phyloP scores from a whole-genome alignment of 495 filamentous ascomycete genomes.

The Niebla homalea region DNA sequence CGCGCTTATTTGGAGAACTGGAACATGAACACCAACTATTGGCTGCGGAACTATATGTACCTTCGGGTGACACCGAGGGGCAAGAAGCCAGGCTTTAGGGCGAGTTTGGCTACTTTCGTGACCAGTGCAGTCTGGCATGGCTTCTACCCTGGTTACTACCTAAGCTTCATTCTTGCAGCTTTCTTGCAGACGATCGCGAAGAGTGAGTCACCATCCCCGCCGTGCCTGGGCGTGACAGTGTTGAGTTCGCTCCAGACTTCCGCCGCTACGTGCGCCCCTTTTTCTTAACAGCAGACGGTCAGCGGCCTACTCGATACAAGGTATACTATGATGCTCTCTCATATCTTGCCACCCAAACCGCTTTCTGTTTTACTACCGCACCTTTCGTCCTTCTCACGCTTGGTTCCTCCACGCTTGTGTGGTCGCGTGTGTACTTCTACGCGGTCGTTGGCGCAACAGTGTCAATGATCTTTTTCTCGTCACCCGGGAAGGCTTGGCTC shows the following conservation, averaged over 20 bases:
- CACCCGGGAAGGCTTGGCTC: conserved; percentile 55
- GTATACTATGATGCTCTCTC: conserved; percentile 76
- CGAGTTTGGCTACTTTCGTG: conserved; percentile 83
- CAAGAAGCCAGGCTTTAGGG: conserved; percentile 92
- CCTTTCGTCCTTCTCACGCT: conserved; percentile 77
- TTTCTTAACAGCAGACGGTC: conserved; percentile 67
- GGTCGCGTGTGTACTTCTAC: conserved; percentile 86
- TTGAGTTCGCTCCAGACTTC: conserved; percentile 42
- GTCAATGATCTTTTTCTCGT: conserved; percentile 63
- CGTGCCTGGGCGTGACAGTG: conserved; percentile 10
- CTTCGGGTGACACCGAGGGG: conserved; percentile 88
- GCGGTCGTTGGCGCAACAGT: conserved; percentile 49
- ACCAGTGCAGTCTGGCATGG: conserved; percentile 97
- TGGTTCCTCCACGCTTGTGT: conserved; percentile 50
- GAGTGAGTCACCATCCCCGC: conserved; percentile 40
- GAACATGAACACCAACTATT: conserved; percentile 98
- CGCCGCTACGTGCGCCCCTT: conserved; percentile 86
- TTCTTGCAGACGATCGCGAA: conserved; percentile 90
- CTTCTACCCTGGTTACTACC: conserved; percentile 93
- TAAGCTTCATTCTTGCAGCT: conserved; percentile 76
- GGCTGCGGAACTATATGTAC: conserved; percentile 93
- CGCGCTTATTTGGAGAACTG: conserved; percentile 77
- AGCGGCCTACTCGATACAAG: conserved; percentile 53
- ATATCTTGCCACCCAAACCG: conserved; percentile 66
- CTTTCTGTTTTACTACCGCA: conserved; percentile 65